These are phyloP conservation scores for Tetrahymena borealis DNA, from an alignment of 73 alveolate genomes.

Conservation along the genomic window DNA sequence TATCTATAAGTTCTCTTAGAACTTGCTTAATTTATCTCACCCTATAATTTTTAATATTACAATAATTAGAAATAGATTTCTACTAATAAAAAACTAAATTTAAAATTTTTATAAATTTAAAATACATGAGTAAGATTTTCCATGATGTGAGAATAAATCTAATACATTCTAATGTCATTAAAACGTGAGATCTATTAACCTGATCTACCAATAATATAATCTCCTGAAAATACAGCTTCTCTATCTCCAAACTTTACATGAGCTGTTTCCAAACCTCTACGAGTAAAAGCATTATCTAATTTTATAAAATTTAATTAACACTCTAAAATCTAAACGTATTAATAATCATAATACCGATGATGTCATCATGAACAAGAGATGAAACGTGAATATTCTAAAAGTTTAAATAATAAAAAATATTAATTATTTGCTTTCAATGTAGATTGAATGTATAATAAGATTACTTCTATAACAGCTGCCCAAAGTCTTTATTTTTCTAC, in stretches of 20 bases:
- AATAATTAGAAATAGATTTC: too few species aligned
- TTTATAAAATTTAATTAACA: neutral
- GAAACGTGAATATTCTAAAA: constrained; percentile 27
- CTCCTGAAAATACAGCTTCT: constrained; percentile 2
- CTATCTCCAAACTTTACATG: constrained; percentile 18
- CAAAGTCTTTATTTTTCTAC: constrained; percentile 12
- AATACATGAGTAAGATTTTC: neutral
- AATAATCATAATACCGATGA: neutral
- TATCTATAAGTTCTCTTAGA: neutral
- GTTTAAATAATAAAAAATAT: neutral
- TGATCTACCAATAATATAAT: neutral
- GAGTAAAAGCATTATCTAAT: constrained; percentile 11
- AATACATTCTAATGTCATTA: neutral
- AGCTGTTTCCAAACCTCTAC: constrained; percentile 31
- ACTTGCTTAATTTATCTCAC: neutral
- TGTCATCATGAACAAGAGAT: constrained; percentile 32
- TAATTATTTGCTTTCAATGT: neutral
- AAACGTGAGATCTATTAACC: neutral
- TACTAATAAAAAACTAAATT: neutral
- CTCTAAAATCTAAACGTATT: neutral
- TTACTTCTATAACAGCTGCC: constrained; percentile 37
- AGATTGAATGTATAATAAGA: neutral
- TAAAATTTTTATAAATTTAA: too few species aligned
- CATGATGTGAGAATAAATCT: neutral
- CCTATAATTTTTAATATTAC: neutral